Percentiles rank a stretch among this genome's conserved stretches.
These are phyloP conservation scores for Cordyceps sp. DNA, from an alignment of 2,329 filamentous ascomycete species.

Conservation along the genomic window DNA sequence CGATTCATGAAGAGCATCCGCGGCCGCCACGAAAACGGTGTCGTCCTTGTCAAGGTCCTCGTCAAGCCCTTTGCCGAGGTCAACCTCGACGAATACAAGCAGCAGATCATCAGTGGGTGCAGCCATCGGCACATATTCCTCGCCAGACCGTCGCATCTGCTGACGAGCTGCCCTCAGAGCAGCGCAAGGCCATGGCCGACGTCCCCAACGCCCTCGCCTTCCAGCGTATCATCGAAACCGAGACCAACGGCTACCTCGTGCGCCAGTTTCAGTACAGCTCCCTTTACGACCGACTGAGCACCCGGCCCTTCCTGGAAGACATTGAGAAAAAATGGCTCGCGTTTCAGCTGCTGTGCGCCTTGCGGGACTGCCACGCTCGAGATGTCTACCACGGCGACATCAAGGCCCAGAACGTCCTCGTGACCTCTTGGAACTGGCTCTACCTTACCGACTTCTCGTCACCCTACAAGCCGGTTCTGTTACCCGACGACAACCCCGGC, in stretches of 20 bases:
- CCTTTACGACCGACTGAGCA: conserved; percentile 91
- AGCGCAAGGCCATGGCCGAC: conserved; percentile 61
- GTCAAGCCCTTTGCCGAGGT: conserved; percentile 81
- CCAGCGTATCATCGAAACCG: conserved; percentile 80
- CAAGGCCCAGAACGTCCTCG: conserved; percentile 92
- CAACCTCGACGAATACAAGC: conserved; percentile 63
- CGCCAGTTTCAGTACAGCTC: conserved; percentile 94
- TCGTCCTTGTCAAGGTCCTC: conserved; percentile 87
- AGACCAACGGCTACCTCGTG: conserved; percentile 80
- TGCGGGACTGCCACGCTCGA: conserved; percentile 78
- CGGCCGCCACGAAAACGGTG: conserved; percentile 74
- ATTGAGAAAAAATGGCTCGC: conserved; percentile 99
- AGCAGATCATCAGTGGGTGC: conserved; percentile 52
- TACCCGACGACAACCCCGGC: conserved; percentile 91
- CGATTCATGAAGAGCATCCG: conserved; percentile 95
- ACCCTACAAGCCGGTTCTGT: conserved; percentile 80
- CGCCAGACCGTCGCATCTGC: too few species aligned
- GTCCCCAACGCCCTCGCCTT: conserved; percentile 86
- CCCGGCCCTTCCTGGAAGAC: conserved; percentile 86
- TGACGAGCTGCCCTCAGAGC: conserved; percentile 31
- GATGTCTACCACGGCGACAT: conserved; percentile 96
- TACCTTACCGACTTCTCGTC: conserved; percentile 97
- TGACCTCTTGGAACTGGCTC: conserved; percentile 99
- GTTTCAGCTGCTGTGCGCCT: conserved; percentile 81
- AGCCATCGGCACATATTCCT: too few species aligned